Evolutionary conservation across 2,329 filamentous ascomycete species (phyloP).

Genomic region (Colletotrichum sp.): DNA sequence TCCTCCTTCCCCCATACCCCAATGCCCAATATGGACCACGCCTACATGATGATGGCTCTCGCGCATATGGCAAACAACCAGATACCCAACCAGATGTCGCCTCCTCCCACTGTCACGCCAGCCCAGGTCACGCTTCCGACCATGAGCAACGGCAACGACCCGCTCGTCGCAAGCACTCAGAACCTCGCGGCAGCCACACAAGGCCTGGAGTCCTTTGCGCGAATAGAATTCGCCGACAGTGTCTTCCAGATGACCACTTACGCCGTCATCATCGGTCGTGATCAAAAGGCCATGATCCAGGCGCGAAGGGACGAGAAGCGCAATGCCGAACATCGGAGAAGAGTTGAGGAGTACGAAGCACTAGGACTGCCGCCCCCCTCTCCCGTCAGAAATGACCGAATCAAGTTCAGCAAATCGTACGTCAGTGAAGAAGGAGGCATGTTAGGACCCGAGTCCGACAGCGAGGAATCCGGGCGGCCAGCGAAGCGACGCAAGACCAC

Average conservation of each 20-base stretch:
- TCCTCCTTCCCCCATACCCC: constrained; percentile 37
- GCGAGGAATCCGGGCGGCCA: constrained; percentile 53
- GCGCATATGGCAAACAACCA: constrained; percentile 41
- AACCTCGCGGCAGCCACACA: constrained; percentile 39
- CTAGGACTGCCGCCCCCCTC: constrained; percentile 56
- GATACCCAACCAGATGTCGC: constrained; percentile 39
- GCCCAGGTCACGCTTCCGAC: constrained; percentile 49
- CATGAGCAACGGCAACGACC: constrained; percentile 30
- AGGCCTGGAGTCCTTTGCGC: constrained; percentile 61
- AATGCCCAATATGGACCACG: constrained; percentile 38
- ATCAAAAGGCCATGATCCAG: constrained; percentile 63
- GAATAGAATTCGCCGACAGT: constrained; percentile 75
- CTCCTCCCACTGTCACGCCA: constrained; percentile 50
- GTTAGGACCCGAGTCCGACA: constrained; percentile 66
- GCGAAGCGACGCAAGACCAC: constrained; percentile 53
- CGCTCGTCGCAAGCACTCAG: constrained; percentile 34
- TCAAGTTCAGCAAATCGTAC: constrained; percentile 67
- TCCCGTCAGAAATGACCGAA: constrained; percentile 54
- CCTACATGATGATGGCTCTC: constrained; percentile 52
- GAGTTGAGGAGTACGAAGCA: constrained; percentile 50
- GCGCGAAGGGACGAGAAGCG: constrained; percentile 58
- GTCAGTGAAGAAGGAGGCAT: constrained; percentile 75
- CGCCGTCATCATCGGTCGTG: constrained; percentile 74
- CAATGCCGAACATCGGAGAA: constrained; percentile 48
- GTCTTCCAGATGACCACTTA: constrained; percentile 81